phyloP scores from a whole-genome alignment of 2,329 filamentous ascomycete genomes.

The Fusarium incarnatum region DNA sequence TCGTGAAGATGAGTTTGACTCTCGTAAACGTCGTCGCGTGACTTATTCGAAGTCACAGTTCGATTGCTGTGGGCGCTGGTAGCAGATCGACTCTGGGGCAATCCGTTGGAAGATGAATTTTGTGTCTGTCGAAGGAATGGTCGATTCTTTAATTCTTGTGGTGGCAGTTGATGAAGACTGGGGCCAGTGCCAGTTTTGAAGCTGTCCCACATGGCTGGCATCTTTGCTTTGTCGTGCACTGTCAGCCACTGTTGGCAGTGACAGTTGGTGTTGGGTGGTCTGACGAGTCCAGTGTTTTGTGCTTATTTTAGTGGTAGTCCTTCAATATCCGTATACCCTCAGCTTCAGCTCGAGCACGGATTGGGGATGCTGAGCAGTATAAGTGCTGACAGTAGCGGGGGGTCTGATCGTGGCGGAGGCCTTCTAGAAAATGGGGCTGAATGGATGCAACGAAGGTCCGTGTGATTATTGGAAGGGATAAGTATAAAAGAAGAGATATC shows the following conservation, averaged over 20 bases:
- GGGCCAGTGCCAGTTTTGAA: constrained; percentile 42
- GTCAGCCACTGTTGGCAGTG: constrained; percentile 8
- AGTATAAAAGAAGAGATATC: constrained; percentile 13
- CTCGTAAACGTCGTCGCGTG: constrained; percentile 26
- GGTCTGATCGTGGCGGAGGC: constrained; percentile 21
- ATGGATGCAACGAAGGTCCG: constrained; percentile 8
- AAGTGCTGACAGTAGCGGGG: constrained; percentile 36
- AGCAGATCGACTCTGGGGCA: constrained; percentile 30
- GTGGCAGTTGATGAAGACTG: constrained; percentile 39
- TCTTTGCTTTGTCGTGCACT: constrained; percentile 29
- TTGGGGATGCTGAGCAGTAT: constrained; percentile 21
- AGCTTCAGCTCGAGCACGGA: constrained; percentile 10
- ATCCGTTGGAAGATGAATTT: constrained; percentile 12
- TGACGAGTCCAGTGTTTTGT: neutral
- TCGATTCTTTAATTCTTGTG: constrained; percentile 45
- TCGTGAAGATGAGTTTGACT: constrained; percentile 37
- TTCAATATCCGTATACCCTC: constrained; percentile 12
- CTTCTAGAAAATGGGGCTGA: constrained; percentile 23
- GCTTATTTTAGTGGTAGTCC: constrained; percentile 40
- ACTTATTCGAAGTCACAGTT: constrained; percentile 21
- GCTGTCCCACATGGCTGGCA: constrained; percentile 47
- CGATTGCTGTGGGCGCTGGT: constrained; percentile 29
- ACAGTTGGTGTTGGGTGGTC: constrained; percentile 22
- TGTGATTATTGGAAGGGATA: constrained; percentile 11
- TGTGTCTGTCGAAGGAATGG: constrained; percentile 43